phyloP scores from a whole-genome alignment of 1,284 basidiomycete species.

The Irpex sp. region DNA sequence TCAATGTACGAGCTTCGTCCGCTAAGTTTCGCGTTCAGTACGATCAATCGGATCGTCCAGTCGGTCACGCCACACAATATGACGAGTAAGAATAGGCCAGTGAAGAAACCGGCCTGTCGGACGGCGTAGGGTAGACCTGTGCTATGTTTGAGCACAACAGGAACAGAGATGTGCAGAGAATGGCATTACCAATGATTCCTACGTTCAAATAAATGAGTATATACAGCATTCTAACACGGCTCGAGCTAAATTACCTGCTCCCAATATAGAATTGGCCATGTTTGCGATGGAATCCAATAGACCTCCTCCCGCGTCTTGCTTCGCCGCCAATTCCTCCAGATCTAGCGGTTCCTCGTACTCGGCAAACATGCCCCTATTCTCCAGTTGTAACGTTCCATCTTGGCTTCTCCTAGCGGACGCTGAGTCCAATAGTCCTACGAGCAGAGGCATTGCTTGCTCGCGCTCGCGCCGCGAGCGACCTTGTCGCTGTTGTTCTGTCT shows the following conservation, averaged over 20 bases:
- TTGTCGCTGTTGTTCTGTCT: conserved; percentile 26
- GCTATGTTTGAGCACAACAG: conserved; percentile 8
- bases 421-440: conserved; percentile 70
- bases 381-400: conserved; percentile 50
- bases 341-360: conserved; percentile 40
- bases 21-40: conserved; percentile 93
- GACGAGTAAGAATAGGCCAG: conserved; percentile 80
- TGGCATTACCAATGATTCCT: conserved; percentile 80
- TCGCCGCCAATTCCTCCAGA: conserved; percentile 64
- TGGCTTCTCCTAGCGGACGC: conserved; percentile 51
- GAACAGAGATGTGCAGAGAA: neutral
- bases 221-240: neutral
- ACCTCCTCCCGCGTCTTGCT: conserved; percentile 70
- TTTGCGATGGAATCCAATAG: conserved; percentile 85
- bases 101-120: conserved; percentile 89
- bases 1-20: conserved; percentile 94
- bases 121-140: conserved; percentile 89
- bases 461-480: conserved; percentile 34
- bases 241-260: conserved; percentile 66
- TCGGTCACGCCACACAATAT: conserved; percentile 85
- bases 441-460: conserved; percentile 67
- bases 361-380: conserved; percentile 31
- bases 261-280: conserved; percentile 96
- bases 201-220: conserved; percentile 11
- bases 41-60: conserved; percentile 97